phyloP scores from a whole-genome alignment of 805 yeast species.

The Monosporozyma unispora region DNA sequence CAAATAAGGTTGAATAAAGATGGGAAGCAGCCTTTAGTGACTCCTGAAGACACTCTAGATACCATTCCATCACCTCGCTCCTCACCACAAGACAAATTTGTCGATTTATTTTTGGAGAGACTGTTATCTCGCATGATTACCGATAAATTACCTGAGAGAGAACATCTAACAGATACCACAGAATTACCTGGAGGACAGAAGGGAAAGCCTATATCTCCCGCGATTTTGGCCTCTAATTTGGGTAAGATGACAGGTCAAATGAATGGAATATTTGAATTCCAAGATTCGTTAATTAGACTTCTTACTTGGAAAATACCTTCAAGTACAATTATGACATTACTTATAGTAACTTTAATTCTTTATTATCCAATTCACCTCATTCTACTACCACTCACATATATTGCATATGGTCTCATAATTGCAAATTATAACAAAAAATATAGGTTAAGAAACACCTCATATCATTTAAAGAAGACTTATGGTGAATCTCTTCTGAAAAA shows the following conservation, averaged over 20 bases:
- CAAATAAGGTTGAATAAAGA: conserved; percentile 18
- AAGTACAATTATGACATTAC: conserved; percentile 51
- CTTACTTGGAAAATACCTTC: conserved; percentile 72
- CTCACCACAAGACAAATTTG: conserved; percentile 45
- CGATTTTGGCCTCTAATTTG: conserved; percentile 48
- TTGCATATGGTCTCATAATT: conserved; percentile 50
- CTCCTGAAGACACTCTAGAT: conserved; percentile 15
- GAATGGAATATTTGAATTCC: conserved; percentile 49
- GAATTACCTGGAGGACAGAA: conserved; percentile 36
- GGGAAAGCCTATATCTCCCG: conserved; percentile 48
- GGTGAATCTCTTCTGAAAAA: conserved; percentile 39
- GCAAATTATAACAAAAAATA: conserved; percentile 66
- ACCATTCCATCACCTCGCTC: too few relatives aligned
- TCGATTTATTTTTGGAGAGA: conserved; percentile 49
- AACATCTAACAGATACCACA: conserved; percentile 13
- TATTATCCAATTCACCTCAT: conserved; percentile 61
- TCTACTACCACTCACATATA: conserved; percentile 49
- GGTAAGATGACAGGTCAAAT: conserved; percentile 46
- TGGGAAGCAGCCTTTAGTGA: conserved; percentile 8
- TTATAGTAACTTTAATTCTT: conserved; percentile 58
- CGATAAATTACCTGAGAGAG: conserved; percentile 40
- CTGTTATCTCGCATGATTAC: conserved; percentile 43
- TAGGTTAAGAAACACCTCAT: conserved; percentile 35
- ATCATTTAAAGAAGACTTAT: not conserved
- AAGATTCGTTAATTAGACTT: conserved; percentile 50